Evolutionary conservation across 768 basidiomycete genomes (phyloP), one percentile per base, ranked within the genome.

Genomic region (Austroboletus eburneus): DNA sequence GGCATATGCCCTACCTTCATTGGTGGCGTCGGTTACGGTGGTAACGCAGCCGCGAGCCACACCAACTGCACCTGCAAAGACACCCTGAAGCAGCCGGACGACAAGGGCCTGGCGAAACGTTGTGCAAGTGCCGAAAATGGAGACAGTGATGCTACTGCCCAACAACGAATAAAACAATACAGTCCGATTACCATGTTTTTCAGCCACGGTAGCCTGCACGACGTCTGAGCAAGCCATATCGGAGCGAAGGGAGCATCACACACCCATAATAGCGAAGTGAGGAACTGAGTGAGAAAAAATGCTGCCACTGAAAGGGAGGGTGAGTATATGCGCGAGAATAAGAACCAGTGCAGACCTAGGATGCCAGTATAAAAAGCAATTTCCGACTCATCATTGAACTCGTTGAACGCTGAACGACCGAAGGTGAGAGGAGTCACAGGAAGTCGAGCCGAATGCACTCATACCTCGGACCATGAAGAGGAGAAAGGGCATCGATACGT

Each of bases 241-340:
- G 16, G 22, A 3, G 13, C 1, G 9, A 4, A 23, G 13, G 7
- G 29, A 9, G 23, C 32, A 25, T 10, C 30, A 62, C 69, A 48
- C 59, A 86, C 88, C 95, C 96, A 99, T 45, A 97, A 74, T 25
- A 99, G 70, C 23, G 91, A 93, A 1, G 95, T 98, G 24, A 95
- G 69, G 68, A 98, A 98, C 60, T 99, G 96, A 2, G 94, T 92
- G 57, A 96, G 71, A 72, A 97, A 98, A 69, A 93, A 92, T 3
- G 80, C 81, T 30, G 89, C 78, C 22, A 90, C 88, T 87, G 49
- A 24, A 40, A 3, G 23, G 17, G 35, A 27, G 36, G 42, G 42
- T 58, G 48, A 58, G 55, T 21, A 36, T 20, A 22, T 29, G n/a
- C 35, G 39, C 14, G 24, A 25, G 37, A 43, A 48, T 54, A 51